A percentile compares a stretch with the other conserved stretches of the same genome.
Conservation (phyloP, 2,329 filamentous ascomycete genomes). For the Pseudogymnoascus sp. region DNA sequence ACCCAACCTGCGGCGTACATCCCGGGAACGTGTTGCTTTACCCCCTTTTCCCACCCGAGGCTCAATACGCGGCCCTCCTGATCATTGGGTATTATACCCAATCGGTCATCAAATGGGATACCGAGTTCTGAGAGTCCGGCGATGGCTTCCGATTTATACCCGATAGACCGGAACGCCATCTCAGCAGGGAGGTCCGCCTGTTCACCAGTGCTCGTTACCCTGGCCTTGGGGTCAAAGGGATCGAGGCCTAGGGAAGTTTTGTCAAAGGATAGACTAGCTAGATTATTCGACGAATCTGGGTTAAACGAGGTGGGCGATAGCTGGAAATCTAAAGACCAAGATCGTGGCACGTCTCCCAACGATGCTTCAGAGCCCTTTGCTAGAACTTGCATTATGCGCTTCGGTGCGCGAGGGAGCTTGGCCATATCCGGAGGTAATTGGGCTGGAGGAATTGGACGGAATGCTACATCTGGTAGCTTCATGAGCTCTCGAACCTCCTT, state of each 20-base stretch:
- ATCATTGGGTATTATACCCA: conserved; percentile 79
- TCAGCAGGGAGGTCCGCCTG: conserved; percentile 54
- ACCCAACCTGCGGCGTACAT: conserved; percentile 96
- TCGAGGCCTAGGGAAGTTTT: conserved; percentile 50
- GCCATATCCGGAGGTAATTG: conserved; percentile 64
- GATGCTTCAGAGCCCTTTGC: conserved; percentile 60
- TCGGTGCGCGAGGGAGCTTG: conserved; percentile 66
- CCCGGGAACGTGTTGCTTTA: conserved; percentile 57
- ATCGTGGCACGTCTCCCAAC: conserved; percentile 46
- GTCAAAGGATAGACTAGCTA: conserved; percentile 65
- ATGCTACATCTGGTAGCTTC: conserved; percentile 65
- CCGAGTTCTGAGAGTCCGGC: conserved; percentile 67
- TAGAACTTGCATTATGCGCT: conserved; percentile 74
- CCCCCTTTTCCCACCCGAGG: conserved; percentile 70
- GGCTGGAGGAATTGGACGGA: conserved; percentile 59
- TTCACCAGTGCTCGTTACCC: conserved; percentile 44
- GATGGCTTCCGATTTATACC: conserved; percentile 78
- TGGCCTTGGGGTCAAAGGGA: conserved; percentile 47
- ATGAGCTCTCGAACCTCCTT: conserved; percentile 89
- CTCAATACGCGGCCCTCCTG: conserved; percentile 63
- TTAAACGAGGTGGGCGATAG: conserved; percentile 68
- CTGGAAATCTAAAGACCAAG: conserved; percentile 82
- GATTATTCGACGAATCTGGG: conserved; percentile 25
- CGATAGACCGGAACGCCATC: conserved; percentile 86
- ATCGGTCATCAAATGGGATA: conserved; percentile 68